Base-by-base conservation (phyloP, 306 rosid genomes). In the Vigna unguiculata region DNA sequence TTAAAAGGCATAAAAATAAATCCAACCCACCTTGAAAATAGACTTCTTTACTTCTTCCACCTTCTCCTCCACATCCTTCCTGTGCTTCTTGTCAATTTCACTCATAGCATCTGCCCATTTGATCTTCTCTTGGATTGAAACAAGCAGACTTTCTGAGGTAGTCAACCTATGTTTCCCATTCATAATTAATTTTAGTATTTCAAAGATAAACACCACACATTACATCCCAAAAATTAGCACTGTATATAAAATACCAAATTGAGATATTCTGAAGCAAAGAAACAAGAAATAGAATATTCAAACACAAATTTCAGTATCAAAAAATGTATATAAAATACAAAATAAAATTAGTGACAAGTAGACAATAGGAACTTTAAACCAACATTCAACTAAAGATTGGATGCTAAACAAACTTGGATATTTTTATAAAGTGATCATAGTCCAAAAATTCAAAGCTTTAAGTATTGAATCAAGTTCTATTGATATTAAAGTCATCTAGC, bases 41-140 rank as follows among this genome's bases (percentile, higher is more conserved):
- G 92, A 64, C 83, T 89, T 90, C 92, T 95, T 95, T 72, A 95
- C 90, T 64, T 95, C 98, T 80, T 95, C 97, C 41, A 85, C 95
- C 85, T 80, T 86, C 59, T 90, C 96, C 82, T 90, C 98, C 71
- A 95, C 88, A 11, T 95, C 98, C 87, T 89, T 92, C 72, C 84
- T 83, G 83, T 95, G 98, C 80, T 91, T 88, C 87, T 90, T 95
- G 85, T 91, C 90, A 71, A 63, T 21, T 79, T 89, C 97, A 62
- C 95, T 88, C 96, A 94, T 88, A 15, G 86, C 65, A 84, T 92
- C 96, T 40, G 98, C 97, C 97, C 98, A 94, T 83, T 86, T 94
- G 45, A 94, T 94, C 90, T 90, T 94, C 64, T 94, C 97, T 88
- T 94, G 96, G 80, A 94, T 94, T 63, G 98, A 85, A 71, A 84